Evolutionary conservation across 495 filamentous ascomycete species (phyloP), one percentile per base, ranked within the genome.

Genomic region (Apiosordaria backusii): DNA sequence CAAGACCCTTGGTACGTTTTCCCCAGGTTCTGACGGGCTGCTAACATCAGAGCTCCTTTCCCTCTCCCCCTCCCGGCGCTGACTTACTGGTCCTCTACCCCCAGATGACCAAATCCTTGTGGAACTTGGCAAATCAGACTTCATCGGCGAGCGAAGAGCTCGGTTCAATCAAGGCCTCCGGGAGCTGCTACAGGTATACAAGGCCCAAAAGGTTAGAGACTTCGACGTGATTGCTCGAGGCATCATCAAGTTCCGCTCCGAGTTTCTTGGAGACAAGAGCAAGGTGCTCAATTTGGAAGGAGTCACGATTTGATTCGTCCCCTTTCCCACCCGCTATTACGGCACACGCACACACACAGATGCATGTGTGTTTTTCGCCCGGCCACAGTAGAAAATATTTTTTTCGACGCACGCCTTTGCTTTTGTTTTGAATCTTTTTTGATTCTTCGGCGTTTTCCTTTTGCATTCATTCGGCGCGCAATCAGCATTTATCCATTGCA

Each of bases 61-160:
- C 67, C 71, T 58, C 64, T 66, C 66, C 72, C 68, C 73, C 63
- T 66, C 69, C 75, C 72, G 79, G 74, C 76, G 76, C 88, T 90
- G 83, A 92, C 88, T 79, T 45, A 76, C 75, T 79, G 80, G 77
- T 75, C 76, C 76, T 77, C 80, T 84, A 57, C 75, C 66, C 75
- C 67, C 81, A 97, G 93, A 96, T 85, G 90, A 95, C 75, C 88
- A 89, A 72, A 90, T 97, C 59, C 88, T 97, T 59, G 82, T 92
- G 64, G 86, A 96, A 66, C 86, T 97, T 72, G 92, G 92, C 67
- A 86, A 87, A 29, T 77, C 87, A 62, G 91, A 93, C 71, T 87
- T 86, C 69, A 86, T 80, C 22, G 83, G 86, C 67, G 88, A 91
- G 76, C 87, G 92, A 69, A 87, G 86, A 76, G 80, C 84, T 68